Conservation (phyloP, 257 asterid species). For the Nicotiana obtusifolia region DNA sequence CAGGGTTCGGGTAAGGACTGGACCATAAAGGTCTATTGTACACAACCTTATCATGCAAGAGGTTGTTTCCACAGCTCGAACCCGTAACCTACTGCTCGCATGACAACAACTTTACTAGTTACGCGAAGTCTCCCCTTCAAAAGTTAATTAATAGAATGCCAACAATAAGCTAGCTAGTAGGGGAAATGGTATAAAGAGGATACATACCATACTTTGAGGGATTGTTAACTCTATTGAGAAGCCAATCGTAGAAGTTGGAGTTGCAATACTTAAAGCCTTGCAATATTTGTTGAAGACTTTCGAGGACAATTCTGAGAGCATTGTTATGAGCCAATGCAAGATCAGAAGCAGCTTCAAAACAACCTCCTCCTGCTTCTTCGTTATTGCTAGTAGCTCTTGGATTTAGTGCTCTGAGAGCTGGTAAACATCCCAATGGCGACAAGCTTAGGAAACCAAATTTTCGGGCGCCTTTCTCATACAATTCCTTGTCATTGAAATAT, state of each 20-base stretch:
- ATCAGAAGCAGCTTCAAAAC: conserved; percentile 42
- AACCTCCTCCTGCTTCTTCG: conserved; percentile 20
- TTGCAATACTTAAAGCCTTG: conserved; percentile 41
- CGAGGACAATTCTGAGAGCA: conserved; percentile 32
- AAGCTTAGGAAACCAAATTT: conserved; percentile 45
- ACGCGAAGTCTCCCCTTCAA: too few species aligned
- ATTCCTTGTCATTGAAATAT: conserved; percentile 18
- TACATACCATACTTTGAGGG: conserved; percentile 39
- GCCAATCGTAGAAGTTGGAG: conserved; percentile 50
- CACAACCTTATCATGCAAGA: too few species aligned
- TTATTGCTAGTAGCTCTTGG: conserved; percentile 19
- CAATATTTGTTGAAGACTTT: conserved; percentile 22
- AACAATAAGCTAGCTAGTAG: too few species aligned
- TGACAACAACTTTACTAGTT: too few species aligned
- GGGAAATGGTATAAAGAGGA: background rate
- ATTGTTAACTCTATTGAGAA: conserved; percentile 30
- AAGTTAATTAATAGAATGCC: too few species aligned
- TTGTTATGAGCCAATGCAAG: conserved; percentile 51
- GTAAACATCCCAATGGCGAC: conserved; percentile 49
- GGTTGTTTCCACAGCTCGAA: too few species aligned
- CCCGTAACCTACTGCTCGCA: too few species aligned
- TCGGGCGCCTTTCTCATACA: conserved; percentile 43
- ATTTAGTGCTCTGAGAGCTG: conserved; percentile 40
- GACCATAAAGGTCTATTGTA: too few species aligned
- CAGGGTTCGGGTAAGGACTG: too few species aligned